A percentile compares a stretch with the other conserved stretches of the same genome.
These are phyloP conservation scores for Aspergillus incahuasiensis DNA, from an alignment of 495 filamentous ascomycete genomes.

Conservation along the genomic window DNA sequence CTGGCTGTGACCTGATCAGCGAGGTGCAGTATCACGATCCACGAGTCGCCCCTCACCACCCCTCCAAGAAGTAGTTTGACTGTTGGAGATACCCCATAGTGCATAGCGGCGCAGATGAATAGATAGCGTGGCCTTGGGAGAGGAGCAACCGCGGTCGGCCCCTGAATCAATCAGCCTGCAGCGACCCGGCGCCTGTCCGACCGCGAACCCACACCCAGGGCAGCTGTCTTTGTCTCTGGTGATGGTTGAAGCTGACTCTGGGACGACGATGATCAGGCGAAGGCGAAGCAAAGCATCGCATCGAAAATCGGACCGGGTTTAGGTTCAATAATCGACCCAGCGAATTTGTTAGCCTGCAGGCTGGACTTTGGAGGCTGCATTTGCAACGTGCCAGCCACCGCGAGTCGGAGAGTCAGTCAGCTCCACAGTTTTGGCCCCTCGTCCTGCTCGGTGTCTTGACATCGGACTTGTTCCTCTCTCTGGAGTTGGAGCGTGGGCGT, in stretches of 20 bases:
- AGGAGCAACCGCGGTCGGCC: neutral
- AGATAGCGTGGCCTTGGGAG: neutral
- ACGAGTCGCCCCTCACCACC: neutral
- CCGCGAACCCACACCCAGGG: neutral
- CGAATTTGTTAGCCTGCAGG: conserved; percentile 6
- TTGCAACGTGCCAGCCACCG: neutral
- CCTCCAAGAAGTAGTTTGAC: too few relatives aligned
- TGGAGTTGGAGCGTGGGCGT: neutral
- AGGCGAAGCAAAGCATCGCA: neutral
- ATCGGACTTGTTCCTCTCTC: neutral
- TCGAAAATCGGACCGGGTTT: neutral
- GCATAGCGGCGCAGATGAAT: too few relatives aligned
- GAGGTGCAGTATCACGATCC: neutral
- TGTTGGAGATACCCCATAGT: neutral
- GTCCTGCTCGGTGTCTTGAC: neutral
- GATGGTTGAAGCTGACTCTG: too few relatives aligned
- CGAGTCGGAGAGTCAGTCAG: too few relatives aligned
- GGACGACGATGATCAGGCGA: neutral
- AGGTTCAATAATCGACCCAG: conserved; percentile 4
- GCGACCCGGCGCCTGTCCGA: neutral
- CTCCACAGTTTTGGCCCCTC: conserved; percentile 1
- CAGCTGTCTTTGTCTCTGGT: too few relatives aligned
- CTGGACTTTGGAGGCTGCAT: neutral
- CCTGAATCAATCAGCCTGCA: conserved; percentile 2
- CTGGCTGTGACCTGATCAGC: conserved; percentile 4